These are phyloP conservation scores for Quercus berberidifolia DNA, from an alignment of 306 rosid species.

Conservation along the genomic window DNA sequence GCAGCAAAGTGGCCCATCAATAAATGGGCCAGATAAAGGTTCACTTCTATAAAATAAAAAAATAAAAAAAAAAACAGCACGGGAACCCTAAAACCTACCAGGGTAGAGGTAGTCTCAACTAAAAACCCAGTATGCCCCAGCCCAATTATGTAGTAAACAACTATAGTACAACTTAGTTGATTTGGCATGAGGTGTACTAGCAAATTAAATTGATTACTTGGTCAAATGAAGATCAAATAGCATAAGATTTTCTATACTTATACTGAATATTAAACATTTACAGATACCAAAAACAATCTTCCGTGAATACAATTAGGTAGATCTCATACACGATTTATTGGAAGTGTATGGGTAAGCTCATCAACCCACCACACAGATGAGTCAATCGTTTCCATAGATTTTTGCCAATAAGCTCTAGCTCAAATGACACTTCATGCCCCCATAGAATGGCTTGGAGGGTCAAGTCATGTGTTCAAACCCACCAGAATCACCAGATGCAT, in stretches of 20 bases:
- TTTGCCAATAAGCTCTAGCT: no score
- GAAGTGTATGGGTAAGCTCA: not conserved
- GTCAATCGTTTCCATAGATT: not conserved
- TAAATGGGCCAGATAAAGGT: not conserved
- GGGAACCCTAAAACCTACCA: not conserved
- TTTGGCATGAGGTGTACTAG: not conserved
- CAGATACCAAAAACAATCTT: not conserved
- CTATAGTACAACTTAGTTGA: not conserved
- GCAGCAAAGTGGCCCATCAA: not conserved
- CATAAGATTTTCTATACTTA: not conserved
- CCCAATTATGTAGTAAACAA: not conserved
- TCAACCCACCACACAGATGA: not conserved
- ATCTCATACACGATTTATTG: not conserved
- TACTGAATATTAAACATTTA: not conserved
- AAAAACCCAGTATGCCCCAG: not conserved
- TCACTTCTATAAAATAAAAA: not conserved
- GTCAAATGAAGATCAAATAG: not conserved
- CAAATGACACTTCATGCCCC: no score
- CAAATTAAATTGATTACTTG: not conserved
- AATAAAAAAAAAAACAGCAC: no score
- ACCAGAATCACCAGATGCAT: no score
- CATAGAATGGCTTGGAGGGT: no score
- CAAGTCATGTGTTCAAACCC: no score
- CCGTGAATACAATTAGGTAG: not conserved
- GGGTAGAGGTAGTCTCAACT: not conserved